Evolutionary conservation across 2,329 filamentous ascomycete genomes (phyloP).

Genomic region (Tolypocladium endophyticum): DNA sequence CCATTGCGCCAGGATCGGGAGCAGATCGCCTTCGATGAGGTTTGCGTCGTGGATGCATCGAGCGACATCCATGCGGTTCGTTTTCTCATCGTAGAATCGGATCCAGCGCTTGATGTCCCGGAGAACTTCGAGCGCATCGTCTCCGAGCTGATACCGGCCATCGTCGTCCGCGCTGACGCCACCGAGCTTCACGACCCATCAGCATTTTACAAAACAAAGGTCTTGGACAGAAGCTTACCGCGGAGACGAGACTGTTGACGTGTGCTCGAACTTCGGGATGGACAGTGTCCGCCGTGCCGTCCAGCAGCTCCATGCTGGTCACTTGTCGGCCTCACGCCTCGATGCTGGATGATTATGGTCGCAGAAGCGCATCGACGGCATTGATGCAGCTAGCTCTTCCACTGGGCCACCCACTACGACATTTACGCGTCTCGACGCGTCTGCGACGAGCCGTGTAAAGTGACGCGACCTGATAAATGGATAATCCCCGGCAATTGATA

Average conservation of each 20-base stretch:
- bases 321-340: background rate
- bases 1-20: constrained; percentile 82
- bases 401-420: background rate
- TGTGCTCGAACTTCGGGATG: constrained; percentile 90
- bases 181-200: constrained; percentile 53
- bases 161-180: constrained; percentile 71
- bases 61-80: constrained; percentile 88
- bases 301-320: constrained; percentile 40
- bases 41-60: constrained; percentile 88
- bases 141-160: constrained; percentile 77
- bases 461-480: constrained; percentile 5
- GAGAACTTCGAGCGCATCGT: constrained; percentile 83
- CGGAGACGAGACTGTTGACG: constrained; percentile 86
- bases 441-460: background rate
- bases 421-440: constrained; percentile 15
- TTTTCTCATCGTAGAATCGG: constrained; percentile 85
- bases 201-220: constrained; percentile 4
- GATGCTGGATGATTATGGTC: background rate
- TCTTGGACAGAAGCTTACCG: constrained; percentile 46
- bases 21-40: constrained; percentile 76
- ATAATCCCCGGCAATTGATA: constrained; percentile 6
- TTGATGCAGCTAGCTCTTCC: background rate
- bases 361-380: background rate
- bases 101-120: constrained; percentile 95
- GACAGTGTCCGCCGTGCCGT: constrained; percentile 50